phyloP scores from a whole-genome alignment of 2,329 filamentous ascomycete species.

The Fusarium papillatum region DNA sequence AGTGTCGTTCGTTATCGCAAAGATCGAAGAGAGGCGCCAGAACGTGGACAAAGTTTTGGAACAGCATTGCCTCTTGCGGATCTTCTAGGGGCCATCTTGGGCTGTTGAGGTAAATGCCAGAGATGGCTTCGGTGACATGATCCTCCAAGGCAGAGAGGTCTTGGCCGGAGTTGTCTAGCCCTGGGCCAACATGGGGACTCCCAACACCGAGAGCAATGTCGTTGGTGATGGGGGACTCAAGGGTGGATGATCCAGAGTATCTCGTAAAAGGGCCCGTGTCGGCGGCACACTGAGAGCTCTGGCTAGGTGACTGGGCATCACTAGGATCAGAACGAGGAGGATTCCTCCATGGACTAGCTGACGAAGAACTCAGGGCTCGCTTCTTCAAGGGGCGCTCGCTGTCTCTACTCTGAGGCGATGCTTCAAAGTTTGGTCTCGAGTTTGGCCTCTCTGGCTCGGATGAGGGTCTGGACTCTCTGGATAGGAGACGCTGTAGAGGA shows the following conservation, averaged over 20 bases:
- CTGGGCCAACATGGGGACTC: slow-evolving; percentile 15
- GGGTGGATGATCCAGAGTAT: slow-evolving; percentile 12
- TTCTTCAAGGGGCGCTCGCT: slow-evolving; percentile 35
- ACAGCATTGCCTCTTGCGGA: slow-evolving; percentile 45
- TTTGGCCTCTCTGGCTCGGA: slow-evolving; percentile 14
- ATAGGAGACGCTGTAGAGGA: slow-evolving; percentile 5
- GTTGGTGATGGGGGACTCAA: slow-evolving; percentile 17
- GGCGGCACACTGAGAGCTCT: slow-evolving; percentile 13
- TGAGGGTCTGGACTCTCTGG: slow-evolving; percentile 2
- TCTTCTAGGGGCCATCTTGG: slow-evolving; percentile 41
- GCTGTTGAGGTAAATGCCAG: slow-evolving; percentile 37
- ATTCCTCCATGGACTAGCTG: slow-evolving; percentile 25
- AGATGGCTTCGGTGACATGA: slow-evolving; percentile 33
- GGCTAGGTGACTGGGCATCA: slow-evolving; percentile 29
- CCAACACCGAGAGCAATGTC: slow-evolving; percentile 16
- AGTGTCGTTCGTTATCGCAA: slow-evolving; percentile 45
- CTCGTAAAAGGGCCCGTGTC: slow-evolving; percentile 15
- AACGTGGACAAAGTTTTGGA: slow-evolving; percentile 43
- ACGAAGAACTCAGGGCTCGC: slow-evolving; percentile 37
- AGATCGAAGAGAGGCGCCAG: slow-evolving; percentile 46
- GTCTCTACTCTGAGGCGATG: background rate
- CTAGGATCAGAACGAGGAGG: slow-evolving; percentile 24
- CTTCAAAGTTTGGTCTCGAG: background rate
- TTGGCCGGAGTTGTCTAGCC: slow-evolving; percentile 18
- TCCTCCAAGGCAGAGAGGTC: slow-evolving; percentile 24